phyloP scores from a whole-genome alignment of 139 green algal species.

The Picochlorum sp. region DNA sequence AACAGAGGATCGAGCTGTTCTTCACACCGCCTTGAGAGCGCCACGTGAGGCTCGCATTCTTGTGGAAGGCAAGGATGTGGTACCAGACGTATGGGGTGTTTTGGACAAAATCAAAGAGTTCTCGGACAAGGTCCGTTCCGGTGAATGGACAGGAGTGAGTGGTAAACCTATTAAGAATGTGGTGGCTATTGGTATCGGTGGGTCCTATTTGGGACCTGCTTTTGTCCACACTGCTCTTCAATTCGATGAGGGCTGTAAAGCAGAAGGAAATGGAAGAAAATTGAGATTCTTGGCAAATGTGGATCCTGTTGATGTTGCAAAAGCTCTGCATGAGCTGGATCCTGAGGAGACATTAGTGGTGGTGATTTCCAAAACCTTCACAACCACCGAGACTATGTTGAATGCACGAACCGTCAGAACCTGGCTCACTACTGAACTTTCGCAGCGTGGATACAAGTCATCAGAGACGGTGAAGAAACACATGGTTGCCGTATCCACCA shows the following conservation, averaged over 20 bases:
- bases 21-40: conserved; percentile 90
- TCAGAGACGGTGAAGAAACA: conserved; percentile 73
- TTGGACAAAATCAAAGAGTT: conserved; percentile 98
- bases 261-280: conserved; percentile 43
- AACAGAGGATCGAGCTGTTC: conserved; percentile 90
- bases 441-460: conserved; percentile 16
- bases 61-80: conserved; percentile 59
- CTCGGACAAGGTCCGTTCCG: conserved; percentile 37
- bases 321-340: conserved; percentile 72
- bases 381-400: conserved; percentile 98
- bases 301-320: conserved; percentile 95
- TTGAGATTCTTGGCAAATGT: conserved; percentile 98
- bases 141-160: conserved; percentile 86
- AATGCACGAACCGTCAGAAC: conserved; percentile 90
- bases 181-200: conserved; percentile 95
- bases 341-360: conserved; percentile 88
- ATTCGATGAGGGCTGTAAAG: conserved; percentile 40
- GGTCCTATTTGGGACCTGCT: conserved; percentile 91
- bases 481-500: conserved; percentile 76
- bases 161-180: conserved; percentile 93
- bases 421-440: conserved; percentile 76
- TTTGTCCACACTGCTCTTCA: conserved; percentile 96
- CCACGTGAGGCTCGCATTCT: conserved; percentile 48
- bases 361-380: conserved; percentile 99
- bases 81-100: conserved; percentile 92